These are phyloP conservation scores for Petunia hybrid DNA, from an alignment of 305 asterid species.

Conservation along the genomic window DNA sequence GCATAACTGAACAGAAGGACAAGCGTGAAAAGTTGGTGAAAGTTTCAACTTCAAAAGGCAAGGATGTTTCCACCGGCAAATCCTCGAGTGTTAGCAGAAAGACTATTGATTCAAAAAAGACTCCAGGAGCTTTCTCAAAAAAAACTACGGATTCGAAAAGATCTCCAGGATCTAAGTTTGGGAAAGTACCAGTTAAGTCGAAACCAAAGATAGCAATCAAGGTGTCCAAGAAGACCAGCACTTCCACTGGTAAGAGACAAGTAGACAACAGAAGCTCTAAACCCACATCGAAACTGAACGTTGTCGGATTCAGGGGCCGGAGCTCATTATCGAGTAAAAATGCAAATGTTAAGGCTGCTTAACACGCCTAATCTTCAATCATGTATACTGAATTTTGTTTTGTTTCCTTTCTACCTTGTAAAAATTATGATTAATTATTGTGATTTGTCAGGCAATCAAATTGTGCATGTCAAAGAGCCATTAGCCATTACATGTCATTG, in stretches of 20 bases:
- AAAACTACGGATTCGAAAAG: conserved; percentile 49
- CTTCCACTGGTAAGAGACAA: conserved; percentile 49
- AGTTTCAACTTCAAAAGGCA: conserved; percentile 55
- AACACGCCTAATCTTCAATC: conserved; percentile 34
- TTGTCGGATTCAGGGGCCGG: conserved; percentile 94
- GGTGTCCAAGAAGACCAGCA: conserved; percentile 30
- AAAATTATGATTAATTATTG: neutral
- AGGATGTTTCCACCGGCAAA: conserved; percentile 46
- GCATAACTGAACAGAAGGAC: conserved; percentile 74
- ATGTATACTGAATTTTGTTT: conserved; percentile 36
- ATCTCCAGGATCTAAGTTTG: conserved; percentile 43
- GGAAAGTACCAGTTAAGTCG: conserved; percentile 46
- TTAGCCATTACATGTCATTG: neutral
- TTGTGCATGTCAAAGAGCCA: conserved; percentile 25
- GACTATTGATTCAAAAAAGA: conserved; percentile 45
- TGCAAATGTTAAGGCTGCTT: conserved; percentile 50
- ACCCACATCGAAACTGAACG: conserved; percentile 69
- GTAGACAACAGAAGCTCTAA: conserved; percentile 40
- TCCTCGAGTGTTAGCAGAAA: conserved; percentile 50
- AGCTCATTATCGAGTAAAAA: conserved; percentile 49
- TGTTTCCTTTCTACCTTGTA: conserved; percentile 31
- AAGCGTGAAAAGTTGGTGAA: conserved; percentile 57
- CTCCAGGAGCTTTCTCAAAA: conserved; percentile 51
- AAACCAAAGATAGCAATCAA: conserved; percentile 39
- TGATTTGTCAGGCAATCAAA: neutral